phyloP scores from a whole-genome alignment of 257 asterid genomes.

The Parsonsia alboflavescens region DNA sequence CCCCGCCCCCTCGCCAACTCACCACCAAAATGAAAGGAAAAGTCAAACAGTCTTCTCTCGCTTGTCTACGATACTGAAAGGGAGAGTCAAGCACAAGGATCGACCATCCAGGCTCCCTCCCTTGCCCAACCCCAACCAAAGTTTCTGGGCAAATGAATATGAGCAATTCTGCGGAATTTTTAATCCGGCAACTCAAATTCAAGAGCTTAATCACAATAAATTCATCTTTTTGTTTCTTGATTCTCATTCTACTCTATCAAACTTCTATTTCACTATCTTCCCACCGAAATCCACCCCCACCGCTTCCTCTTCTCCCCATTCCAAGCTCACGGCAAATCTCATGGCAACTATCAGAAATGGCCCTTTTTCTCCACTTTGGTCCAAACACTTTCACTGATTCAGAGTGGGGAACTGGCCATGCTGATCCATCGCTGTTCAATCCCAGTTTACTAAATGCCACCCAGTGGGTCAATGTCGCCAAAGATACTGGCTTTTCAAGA shows the following conservation, averaged over 20 bases:
- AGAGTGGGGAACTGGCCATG: constrained; percentile 95
- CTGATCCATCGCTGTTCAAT: constrained; percentile 62
- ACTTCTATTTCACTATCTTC: constrained; percentile 25
- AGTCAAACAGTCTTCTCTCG: neutral
- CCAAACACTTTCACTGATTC: constrained; percentile 76
- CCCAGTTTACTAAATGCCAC: constrained; percentile 66
- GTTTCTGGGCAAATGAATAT: constrained; percentile 6
- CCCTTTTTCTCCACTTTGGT: constrained; percentile 85
- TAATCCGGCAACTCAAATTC: neutral
- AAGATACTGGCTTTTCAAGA: constrained; percentile 59
- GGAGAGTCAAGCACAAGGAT: too few relatives aligned
- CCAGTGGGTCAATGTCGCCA: constrained; percentile 85
- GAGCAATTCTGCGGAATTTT: neutral
- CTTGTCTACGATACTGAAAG: neutral
- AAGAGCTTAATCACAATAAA: constrained; percentile 18
- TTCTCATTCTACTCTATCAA: constrained; percentile 17
- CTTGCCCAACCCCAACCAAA: neutral
- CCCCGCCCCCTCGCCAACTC: too few relatives aligned
- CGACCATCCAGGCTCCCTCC: neutral
- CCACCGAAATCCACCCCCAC: constrained; percentile 68
- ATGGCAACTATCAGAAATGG: constrained; percentile 94
- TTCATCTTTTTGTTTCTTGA: constrained; percentile 14
- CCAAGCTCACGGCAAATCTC: constrained; percentile 70
- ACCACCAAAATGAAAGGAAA: too few relatives aligned
- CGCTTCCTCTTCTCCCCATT: constrained; percentile 78